Evolutionary conservation across 2,329 filamentous ascomycete species (phyloP), one percentile per base, ranked within the genome.

Genomic region (Diaporthe sp.): DNA sequence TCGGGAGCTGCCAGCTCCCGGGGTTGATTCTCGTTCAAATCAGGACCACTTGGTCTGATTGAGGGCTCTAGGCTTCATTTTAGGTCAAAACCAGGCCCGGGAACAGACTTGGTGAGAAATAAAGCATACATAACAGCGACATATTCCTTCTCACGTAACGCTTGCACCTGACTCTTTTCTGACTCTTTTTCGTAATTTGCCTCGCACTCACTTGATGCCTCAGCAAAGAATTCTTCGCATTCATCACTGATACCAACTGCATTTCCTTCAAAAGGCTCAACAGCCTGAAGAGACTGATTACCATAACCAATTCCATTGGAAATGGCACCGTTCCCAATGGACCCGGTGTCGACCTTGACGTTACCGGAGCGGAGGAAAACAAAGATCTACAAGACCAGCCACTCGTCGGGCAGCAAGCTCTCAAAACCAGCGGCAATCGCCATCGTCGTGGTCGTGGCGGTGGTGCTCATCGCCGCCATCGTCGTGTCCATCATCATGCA

Each of bases 251-350:
- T 2, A 46, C 15, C 25, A 2, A 22, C 9, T 28, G 34, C 44
- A 25, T 51, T 10, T 4, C 62, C 44, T 25, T 12, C 28, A 3
- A 19, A 19, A 42, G n/a, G 4, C 22, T 10, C 15, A 51, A 46
- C 10, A 31, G 1, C 12, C 31, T 25, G n/a, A 9, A 17, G 39
- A 12, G 13, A 7, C 42, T 3, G 10, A 44, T 3, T 39, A 61
- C 2, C 44, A 22, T 17, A 55, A 44, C 37, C 7, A 31, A 10
- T 4, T 19, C 44, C 44, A 65, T 25, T 31, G 25, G 51, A 61
- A 44, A 73, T 73, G 70, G 58, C 70, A 19, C 58, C 58, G 5
- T 55, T 72, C 46, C n/a, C 17, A 12, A 7, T 34, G 10, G 70
- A 72, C 17, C n/a, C 46, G 7, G 25, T 46, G 39, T 62, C 70